Percentiles rank a stretch among this genome's conserved stretches.
Conservation (phyloP, 495 filamentous ascomycete genomes). For the Sordaria brevicollis region DNA sequence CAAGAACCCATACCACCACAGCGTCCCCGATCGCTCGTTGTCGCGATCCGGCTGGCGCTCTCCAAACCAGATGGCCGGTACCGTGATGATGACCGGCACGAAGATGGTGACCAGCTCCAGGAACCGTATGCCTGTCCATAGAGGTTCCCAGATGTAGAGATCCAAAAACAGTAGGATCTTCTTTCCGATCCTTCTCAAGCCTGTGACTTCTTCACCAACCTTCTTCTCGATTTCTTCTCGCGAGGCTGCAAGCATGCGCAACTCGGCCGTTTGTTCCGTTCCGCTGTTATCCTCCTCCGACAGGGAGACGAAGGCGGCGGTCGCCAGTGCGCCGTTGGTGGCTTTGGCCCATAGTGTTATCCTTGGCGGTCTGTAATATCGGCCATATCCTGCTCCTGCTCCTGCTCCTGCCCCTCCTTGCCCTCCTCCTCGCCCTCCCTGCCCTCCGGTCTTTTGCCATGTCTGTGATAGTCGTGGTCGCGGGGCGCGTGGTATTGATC, state of each 20-base stretch:
- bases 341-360: conserved; percentile 8
- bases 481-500: not conserved
- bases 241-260: conserved; percentile 76
- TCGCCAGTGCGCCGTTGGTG: conserved; percentile 38
- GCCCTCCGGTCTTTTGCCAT: not conserved
- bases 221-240: conserved; percentile 61
- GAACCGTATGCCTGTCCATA: conserved; percentile 80
- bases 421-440: not conserved
- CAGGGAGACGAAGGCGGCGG: conserved; percentile 58
- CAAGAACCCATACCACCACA: conserved; percentile 94
- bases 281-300: conserved; percentile 53
- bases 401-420: not conserved
- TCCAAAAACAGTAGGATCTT: conserved; percentile 54
- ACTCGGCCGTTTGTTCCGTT: conserved; percentile 60
- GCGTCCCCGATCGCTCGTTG: conserved; percentile 63
- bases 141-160: conserved; percentile 69
- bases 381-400: not conserved
- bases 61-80: conserved; percentile 78
- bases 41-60: conserved; percentile 44
- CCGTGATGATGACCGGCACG: conserved; percentile 70
- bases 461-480: not conserved
- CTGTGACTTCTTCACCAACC: conserved; percentile 48
- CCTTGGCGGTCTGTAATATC: conserved; percentile 11
- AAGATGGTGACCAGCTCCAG: conserved; percentile 81
- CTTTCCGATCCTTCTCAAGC: conserved; percentile 42